Base-by-base conservation (phyloP, 306 rosid genomes). In the Prosopis cineraria region DNA sequence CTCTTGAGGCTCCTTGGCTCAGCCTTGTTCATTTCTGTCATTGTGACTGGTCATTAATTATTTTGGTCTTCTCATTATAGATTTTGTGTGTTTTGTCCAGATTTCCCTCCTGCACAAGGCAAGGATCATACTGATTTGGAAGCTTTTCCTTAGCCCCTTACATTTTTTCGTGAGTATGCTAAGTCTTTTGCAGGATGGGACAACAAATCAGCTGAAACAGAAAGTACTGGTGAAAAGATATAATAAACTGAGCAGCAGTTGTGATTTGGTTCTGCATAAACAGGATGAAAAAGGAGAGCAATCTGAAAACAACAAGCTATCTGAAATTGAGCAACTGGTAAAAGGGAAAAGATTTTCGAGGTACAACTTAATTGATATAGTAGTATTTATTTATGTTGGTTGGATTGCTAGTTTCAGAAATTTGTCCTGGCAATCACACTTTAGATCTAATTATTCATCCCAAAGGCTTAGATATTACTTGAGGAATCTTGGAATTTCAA, bases 341-440 rank as follows among this genome's bases (percentile, higher is more conserved):
- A 48, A 82, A 60, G 74, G 40, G 45, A 82, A 72, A 65, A 82
- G 37, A 10, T 82, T 85, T 70, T 79, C 88, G 66, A 82, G 88
- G 88, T 85, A 85, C 12, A 34, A 13, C 11, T 69, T 25, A 79
- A 47, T 44, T 70, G 6, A 25, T 43, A 58, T 76, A 34, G 7
- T 22, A 14, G 22, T 48, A 20, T 8, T 41, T 43, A 2, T 66
- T 39, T 10, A 24, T 56, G 1, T 64, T 78, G 79, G 70, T 64
- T 79, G 76, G 66, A 53, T 80, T 65, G 37, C 39, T 80, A 66
- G 33, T 41, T 68, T 73, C 66, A 58, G 30, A 56, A 30, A 74
- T 74, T 6, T 68, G 13, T 43, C 33, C 36, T 78, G 63, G 10
- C 74, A 41, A 59, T 60, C 66, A n/a, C 40, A 36, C 36, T 66